Base-by-base conservation (phyloP, 371 early-diverging fungal species). In the Circinella minor region DNA sequence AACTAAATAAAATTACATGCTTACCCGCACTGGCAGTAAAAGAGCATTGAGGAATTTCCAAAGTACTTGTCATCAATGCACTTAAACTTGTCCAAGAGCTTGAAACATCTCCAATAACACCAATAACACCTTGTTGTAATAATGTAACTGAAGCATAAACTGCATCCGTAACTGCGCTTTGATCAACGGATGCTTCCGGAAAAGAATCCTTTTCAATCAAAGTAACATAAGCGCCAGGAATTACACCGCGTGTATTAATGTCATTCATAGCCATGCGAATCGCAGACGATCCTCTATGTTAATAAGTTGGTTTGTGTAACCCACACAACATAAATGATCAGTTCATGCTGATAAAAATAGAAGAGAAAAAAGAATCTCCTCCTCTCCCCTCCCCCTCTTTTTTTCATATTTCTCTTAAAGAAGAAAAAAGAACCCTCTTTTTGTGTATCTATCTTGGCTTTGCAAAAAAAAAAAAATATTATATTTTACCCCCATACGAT, bases 161-260 rank as follows among this genome's bases (percentile, higher is more conserved):
- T 43, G 89, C 89, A 66, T 84, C 81, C 69, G 80, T 86, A 55
- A 84, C 77, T 61, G 77, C 74, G 66, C 72, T 72, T 72, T 77
- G 84, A 66, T 79, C 74, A 9, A 82, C 65, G n/a, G 85, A 80
- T 17, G 71, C 61, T 39, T 79, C 82, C 51, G 87, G 87, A 73
- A 82, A 88, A 4, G 89, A 88, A 54, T 88, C 89, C 61, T 86
- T 87, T 68, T 86, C 82, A n/a, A 88, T 85, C 61, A 88, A 34
- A 3, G 86, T 85, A 36, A 88, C 77, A 55, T 83, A 88, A 15
- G 87, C 89, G 9, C 84, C 86, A 9, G 87, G 86, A 34, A 88
- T 88, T 43, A 85, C 54, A 34, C 79, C 78, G 55, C 77, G 74
- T 20, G 72, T 77, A 72, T 88, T 88, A 67, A 88, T 88, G 70